Evolutionary conservation across 2,329 filamentous ascomycete genomes (phyloP).

Genomic region (Cordyceps militaris): DNA sequence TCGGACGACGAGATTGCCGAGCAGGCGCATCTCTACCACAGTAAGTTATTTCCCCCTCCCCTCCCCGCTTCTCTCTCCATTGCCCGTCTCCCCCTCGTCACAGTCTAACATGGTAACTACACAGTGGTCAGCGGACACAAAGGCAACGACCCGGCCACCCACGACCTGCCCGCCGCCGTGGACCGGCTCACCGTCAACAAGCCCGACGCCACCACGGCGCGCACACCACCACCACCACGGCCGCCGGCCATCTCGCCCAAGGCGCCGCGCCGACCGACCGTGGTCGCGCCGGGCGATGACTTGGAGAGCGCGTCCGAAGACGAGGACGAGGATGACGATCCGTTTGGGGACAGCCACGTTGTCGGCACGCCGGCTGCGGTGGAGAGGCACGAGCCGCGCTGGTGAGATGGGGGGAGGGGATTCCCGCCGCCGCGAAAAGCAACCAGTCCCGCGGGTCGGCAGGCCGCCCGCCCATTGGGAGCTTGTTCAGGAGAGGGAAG

Average conservation of each 20-base stretch:
- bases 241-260: conserved; percentile 14
- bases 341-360: conserved; percentile 78
- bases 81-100: background rate
- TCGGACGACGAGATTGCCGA: conserved; percentile 62
- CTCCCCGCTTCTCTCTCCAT: background rate
- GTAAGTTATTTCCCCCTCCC: conserved; percentile 30
- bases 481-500: too few species aligned
- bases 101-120: background rate
- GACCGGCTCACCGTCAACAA: conserved; percentile 28
- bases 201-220: conserved; percentile 19
- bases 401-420: conserved; percentile 18
- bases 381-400: conserved; percentile 26
- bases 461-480: too few species aligned
- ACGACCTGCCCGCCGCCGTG: background rate
- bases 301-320: conserved; percentile 39
- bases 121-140: conserved; percentile 27
- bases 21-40: conserved; percentile 57
- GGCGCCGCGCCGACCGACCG: conserved; percentile 30
- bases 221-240: conserved; percentile 19
- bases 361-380: conserved; percentile 36
- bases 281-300: conserved; percentile 20
- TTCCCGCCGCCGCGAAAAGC: background rate
- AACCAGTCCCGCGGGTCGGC: too few species aligned
- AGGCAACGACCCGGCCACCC: conserved; percentile 4
- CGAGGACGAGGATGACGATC: conserved; percentile 76